A percentile compares a stretch with the other conserved stretches of the same genome.
phyloP scores from a whole-genome alignment of 176 grass and related monocot species.

The Saccharum spontaneum region DNA sequence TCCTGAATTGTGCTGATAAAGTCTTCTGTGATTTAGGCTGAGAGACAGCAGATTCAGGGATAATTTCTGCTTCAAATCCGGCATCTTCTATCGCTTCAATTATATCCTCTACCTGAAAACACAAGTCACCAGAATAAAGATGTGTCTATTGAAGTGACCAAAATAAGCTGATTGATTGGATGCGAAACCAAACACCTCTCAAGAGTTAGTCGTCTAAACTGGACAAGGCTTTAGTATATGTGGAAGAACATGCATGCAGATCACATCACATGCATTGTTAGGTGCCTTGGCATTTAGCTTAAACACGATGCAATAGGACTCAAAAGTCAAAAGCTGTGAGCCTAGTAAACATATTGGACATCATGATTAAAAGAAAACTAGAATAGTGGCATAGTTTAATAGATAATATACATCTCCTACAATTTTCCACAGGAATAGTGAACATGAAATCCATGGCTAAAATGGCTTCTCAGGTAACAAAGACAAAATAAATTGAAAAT shows the following conservation, averaged over 20 bases:
- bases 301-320: not conserved
- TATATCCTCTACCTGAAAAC: constrained; percentile 80
- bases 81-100: constrained; percentile 92
- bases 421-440: not conserved
- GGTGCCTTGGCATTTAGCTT: not conserved
- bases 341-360: not conserved
- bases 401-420: not conserved
- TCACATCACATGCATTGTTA: not conserved
- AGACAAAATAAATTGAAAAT: not conserved
- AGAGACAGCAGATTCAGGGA: constrained; percentile 67
- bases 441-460: not conserved
- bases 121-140: constrained; percentile 27
- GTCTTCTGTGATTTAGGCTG: constrained; percentile 64
- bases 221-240: not conserved
- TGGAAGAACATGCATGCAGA: not conserved
- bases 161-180: not conserved
- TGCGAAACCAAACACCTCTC: not conserved
- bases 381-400: not conserved
- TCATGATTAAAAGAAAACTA: not conserved
- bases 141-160: not conserved
- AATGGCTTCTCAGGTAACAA: not conserved
- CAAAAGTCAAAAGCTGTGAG: not conserved
- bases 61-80: constrained; percentile 87
- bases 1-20: constrained; percentile 84
- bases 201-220: not conserved